Conservation (phyloP, 495 filamentous ascomycete genomes). For the Trichoderma gamsii region DNA sequence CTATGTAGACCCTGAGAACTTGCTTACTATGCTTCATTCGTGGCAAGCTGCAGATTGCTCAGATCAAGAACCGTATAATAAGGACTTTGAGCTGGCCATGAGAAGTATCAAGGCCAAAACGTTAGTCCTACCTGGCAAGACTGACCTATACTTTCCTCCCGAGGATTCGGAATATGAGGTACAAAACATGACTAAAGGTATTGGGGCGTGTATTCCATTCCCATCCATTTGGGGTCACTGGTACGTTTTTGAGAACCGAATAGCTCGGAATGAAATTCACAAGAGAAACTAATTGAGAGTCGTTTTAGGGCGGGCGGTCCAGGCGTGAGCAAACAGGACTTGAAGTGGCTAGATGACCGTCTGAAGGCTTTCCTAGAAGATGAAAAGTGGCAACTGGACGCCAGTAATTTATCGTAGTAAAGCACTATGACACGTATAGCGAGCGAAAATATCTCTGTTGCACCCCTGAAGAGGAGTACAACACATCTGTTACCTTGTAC, state of each 20-base stretch:
- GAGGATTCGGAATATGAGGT: slow-evolving; percentile 68
- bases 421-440: neutral
- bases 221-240: slow-evolving; percentile 66
- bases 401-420: neutral
- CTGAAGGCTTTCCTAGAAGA: slow-evolving; percentile 43
- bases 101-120: slow-evolving; percentile 61
- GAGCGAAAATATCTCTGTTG: neutral
- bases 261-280: slow-evolving; percentile 27
- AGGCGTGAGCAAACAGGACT: slow-evolving; percentile 55
- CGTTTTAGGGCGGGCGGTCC: slow-evolving; percentile 52
- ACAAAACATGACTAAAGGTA: slow-evolving; percentile 52
- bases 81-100: slow-evolving; percentile 59
- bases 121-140: slow-evolving; percentile 57
- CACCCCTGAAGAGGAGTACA: neutral
- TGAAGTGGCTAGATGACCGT: slow-evolving; percentile 60
- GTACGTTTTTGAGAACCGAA: slow-evolving; percentile 15
- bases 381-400: neutral
- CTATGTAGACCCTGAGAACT: slow-evolving; percentile 55
- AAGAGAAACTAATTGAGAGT: neutral
- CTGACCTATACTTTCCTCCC: slow-evolving; percentile 70
- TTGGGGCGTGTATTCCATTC: slow-evolving; percentile 52
- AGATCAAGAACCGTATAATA: slow-evolving; percentile 56
- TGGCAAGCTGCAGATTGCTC: slow-evolving; percentile 68
- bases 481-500: neutral
- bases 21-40: slow-evolving; percentile 62